Conservation (phyloP, 306 rosid species). For the Glycyrrhiza uralensis region DNA sequence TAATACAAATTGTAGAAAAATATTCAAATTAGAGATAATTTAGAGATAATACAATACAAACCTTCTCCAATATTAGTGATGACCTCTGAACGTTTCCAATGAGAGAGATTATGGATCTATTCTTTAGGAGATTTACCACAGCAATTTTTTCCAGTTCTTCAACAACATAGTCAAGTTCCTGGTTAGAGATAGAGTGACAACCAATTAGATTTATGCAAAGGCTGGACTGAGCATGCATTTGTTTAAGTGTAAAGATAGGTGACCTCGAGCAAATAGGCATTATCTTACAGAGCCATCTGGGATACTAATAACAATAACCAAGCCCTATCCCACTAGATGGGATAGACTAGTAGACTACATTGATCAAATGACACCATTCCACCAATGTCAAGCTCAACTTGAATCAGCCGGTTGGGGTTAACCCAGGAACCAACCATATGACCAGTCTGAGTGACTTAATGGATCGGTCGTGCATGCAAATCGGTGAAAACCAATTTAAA, state of each 20-base stretch:
- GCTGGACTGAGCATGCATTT: background rate
- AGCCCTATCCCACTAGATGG: background rate
- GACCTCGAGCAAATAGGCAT: background rate
- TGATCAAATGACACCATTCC: background rate
- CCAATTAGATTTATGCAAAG: background rate
- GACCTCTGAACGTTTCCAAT: conserved; percentile 94
- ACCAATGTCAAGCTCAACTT: background rate
- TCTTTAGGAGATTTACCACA: conserved; percentile 85
- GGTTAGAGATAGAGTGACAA: conserved; percentile 30
- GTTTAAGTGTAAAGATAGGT: background rate
- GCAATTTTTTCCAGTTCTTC: conserved; percentile 95
- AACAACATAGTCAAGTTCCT: conserved; percentile 95
- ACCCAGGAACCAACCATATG: background rate
- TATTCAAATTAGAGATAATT: no score
- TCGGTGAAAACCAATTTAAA: background rate
- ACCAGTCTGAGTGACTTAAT: background rate
- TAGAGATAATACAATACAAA: conserved; percentile 27
- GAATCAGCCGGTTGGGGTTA: background rate
- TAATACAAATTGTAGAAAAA: background rate
- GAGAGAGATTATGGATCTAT: conserved; percentile 87
- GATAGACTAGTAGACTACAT: background rate
- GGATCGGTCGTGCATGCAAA: background rate
- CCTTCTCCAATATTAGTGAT: conserved; percentile 90
- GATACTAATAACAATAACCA: background rate
- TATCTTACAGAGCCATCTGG: background rate